Percentiles rank a stretch among this genome's conserved stretches.
Evolutionary conservation across 2,329 filamentous ascomycete genomes (phyloP).

Genomic region (Exophiala viscosa): DNA sequence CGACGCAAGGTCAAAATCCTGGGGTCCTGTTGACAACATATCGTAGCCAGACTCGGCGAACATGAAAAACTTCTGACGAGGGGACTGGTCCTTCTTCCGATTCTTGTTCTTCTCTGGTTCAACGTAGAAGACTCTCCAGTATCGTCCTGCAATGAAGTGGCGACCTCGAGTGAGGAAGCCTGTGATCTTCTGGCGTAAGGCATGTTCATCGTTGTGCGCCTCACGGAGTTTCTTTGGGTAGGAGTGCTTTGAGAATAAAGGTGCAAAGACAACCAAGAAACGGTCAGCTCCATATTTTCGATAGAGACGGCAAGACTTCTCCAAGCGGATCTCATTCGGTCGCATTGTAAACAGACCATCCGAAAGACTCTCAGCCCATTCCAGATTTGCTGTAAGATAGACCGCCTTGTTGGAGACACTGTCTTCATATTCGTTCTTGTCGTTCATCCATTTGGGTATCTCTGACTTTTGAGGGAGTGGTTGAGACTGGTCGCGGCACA

Average conservation of each 20-base stretch:
- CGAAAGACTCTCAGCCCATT: constrained; percentile 36
- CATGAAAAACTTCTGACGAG: constrained; percentile 34
- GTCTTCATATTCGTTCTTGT: constrained; percentile 10
- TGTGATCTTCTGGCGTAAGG: constrained; percentile 34
- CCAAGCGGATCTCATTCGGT: constrained; percentile 41
- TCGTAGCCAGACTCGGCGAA: constrained; percentile 46
- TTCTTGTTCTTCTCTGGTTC: constrained; percentile 38
- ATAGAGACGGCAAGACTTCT: constrained; percentile 44
- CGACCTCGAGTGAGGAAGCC: constrained; percentile 41
- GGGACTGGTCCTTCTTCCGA: constrained; percentile 21
- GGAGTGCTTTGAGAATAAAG: constrained; percentile 17
- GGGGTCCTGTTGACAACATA: constrained; percentile 28
- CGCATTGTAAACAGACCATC: constrained; percentile 37
- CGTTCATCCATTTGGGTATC: constrained; percentile 1
- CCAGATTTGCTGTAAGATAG: constrained; percentile 39
- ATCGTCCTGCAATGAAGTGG: constrained; percentile 38
- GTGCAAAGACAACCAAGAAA: constrained; percentile 42
- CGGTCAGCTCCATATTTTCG: constrained; percentile 46
- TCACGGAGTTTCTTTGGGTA: constrained; percentile 10
- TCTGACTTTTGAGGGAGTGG: constrained; percentile 9
- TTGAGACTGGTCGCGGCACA: not conserved
- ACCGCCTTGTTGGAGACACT: constrained; percentile 34
- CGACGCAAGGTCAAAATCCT: not conserved
- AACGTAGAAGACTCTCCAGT: constrained; percentile 44
- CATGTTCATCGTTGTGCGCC: constrained; percentile 11